Base-by-base conservation (phyloP, 2,329 filamentous ascomycete species). In the Colletotrichum neosansevieriae region DNA sequence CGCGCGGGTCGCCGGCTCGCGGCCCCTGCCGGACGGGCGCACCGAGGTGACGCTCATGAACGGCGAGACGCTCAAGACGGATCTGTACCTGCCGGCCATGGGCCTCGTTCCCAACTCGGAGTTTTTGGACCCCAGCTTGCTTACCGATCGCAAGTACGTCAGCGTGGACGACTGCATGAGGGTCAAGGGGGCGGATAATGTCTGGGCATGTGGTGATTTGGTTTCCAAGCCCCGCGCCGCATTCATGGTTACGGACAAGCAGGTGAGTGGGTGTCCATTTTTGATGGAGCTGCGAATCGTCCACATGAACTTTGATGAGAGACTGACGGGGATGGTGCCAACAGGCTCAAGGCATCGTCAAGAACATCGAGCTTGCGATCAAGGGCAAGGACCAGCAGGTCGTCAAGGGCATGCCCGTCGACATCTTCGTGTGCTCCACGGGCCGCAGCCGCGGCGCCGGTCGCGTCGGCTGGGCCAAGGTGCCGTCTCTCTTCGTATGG, bases 161-260 rank as follows among this genome's bases (percentile, higher is more conserved):
- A 76, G 80, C 13, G 82, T 86, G 2, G 85, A 89, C 72, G 84
- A 86, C 36, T 82, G 77, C 72, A 81, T 85, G 74, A 80, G 79
- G 40, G 85, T 86, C 40, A 80, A 79, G 70, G 80, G 78, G 7
- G 76, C 78, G 12, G 74, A 80, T 15, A 75, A 81, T 58, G 80
- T 86, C 24, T 88, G 86, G 86, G 86, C 85, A 7, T 80, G 82
- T 3, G 86, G 86, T 24, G 86, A 88, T 63, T 76, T 86, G 47
- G 82, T 87, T 24, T 83, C 81, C 71, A 82, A 81, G 73, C 85
- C 85, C 21, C 79, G 81, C 24, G 83, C 87, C 6, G 86, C 86
- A 1, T 89, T 89, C 73, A 85, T 90, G 77, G 82, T 87, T 63
- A 88, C 88, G 0, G 89, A 87, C 65, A 85, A 86, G 71, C 86